A percentile compares a stretch with the other conserved stretches of the same genome.
These are phyloP conservation scores for Rhododendron henanense DNA, from an alignment of 148 eudicot species.

Conservation along the genomic window DNA sequence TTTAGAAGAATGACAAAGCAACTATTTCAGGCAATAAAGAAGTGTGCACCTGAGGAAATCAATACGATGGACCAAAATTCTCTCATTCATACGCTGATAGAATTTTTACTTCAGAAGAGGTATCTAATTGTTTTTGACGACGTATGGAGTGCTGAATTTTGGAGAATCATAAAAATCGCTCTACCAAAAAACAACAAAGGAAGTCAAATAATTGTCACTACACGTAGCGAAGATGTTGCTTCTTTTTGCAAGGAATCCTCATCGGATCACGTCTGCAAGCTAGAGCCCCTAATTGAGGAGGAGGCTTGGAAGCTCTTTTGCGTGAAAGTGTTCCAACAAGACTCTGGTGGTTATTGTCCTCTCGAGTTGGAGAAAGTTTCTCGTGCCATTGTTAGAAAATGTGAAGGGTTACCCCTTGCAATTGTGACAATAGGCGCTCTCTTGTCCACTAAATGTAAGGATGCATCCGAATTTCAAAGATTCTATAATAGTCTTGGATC, in stretches of 20 bases:
- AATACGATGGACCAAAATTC: not conserved
- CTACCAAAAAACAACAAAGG: not conserved
- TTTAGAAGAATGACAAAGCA: not conserved
- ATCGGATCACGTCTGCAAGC: not conserved
- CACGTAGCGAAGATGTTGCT: not conserved
- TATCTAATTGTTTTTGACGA: slow-evolving; percentile 8
- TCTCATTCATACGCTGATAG: not conserved
- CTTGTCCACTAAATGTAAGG: not conserved
- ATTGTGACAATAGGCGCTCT: not conserved
- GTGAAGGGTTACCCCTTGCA: slow-evolving; percentile 9
- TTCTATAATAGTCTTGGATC: no score
- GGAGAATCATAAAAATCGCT: not conserved
- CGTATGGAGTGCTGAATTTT: not conserved
- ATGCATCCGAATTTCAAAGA: not conserved
- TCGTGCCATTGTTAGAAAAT: not conserved
- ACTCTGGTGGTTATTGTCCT: not conserved
- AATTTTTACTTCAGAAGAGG: not conserved
- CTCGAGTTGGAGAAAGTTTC: not conserved
- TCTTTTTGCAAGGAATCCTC: not conserved
- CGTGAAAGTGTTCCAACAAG: not conserved
- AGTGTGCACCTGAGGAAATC: not conserved
- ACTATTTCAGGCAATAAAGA: not conserved
- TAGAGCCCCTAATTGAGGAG: not conserved
- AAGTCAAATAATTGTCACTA: not conserved
- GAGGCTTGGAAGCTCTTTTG: not conserved